Evolutionary conservation across 2,329 filamentous ascomycete species (phyloP), one percentile per base, ranked within the genome.

Genomic region (Lanzia echinophila): DNA sequence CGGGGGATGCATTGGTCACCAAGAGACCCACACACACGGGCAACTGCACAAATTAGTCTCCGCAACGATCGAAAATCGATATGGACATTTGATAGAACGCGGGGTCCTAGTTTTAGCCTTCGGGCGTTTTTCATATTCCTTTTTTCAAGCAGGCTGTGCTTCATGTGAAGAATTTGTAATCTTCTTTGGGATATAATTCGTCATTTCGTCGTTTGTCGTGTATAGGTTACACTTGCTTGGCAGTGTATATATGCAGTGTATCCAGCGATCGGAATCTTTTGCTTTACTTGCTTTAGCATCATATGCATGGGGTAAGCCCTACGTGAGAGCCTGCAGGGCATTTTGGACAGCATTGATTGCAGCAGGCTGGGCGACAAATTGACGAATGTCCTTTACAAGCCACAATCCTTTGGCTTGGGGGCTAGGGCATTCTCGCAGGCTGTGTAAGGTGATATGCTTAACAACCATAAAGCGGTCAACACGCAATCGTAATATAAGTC

Each of bases 371-470:
- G 6, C 24, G 50, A 47, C 17, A n/a, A 20, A 3, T 39, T 28
- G 34, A 53, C 34, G 43, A 53, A 47, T 53, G 28, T 44, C 41
- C 48, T 32, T 22, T 20, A 3, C 31, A 48, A 36, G 50, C 50
- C 50, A 48, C 43, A 7, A 53, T 53, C 34, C 50, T 48, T 53
- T 34, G n/a, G 41, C 15, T 3, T 39, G 43, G 43, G 33, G 42
- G 50, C 42, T 20, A 33, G 31, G 15, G n/a, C 10, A 11, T 38
- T 7, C n/a, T 52, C 3, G 15, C 22, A 39, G 50, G 34, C 34
- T 41, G 24, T 33, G 43, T 17, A 32, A 3, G 17, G 33, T 32
- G 15, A 17, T 38, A 50, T 52, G 13, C 43, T 38, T 31, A 20
- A 47, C 36, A 46, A n/a, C 20, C 20, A 28, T 39, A 11, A 53